These are phyloP conservation scores for Wilcoxina mikolae DNA, from an alignment of 495 filamentous ascomycete species.

Conservation along the genomic window DNA sequence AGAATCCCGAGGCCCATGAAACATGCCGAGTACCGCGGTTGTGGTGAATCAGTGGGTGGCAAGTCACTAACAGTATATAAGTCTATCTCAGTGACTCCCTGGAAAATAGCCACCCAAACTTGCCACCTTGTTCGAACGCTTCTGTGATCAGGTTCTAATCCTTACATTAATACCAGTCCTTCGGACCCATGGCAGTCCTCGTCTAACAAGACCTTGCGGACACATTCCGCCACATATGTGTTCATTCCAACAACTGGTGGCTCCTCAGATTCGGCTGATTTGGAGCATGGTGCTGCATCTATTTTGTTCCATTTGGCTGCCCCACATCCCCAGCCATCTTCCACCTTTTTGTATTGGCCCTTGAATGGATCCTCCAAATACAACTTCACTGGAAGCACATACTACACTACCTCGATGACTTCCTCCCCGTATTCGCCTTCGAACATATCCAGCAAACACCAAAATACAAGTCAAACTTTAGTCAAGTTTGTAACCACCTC, in stretches of 20 bases:
- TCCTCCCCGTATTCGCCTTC: slow-evolving; percentile 3
- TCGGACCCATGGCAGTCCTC: too few relatives aligned
- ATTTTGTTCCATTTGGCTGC: slow-evolving; percentile 14
- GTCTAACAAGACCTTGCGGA: slow-evolving; percentile 12
- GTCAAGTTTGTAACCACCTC: not conserved
- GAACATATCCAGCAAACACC: not conserved
- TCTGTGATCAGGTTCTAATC: too few relatives aligned
- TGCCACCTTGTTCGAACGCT: too few relatives aligned
- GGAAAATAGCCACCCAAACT: too few relatives aligned
- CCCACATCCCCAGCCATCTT: slow-evolving; percentile 6
- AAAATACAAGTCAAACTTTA: not conserved
- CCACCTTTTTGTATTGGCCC: slow-evolving; percentile 7
- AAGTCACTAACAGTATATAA: too few relatives aligned
- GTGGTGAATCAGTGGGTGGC: too few relatives aligned
- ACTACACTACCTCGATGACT: slow-evolving; percentile 15
- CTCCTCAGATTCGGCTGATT: slow-evolving; percentile 9
- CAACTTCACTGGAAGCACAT: not conserved
- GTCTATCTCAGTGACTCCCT: too few relatives aligned
- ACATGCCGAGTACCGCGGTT: too few relatives aligned
- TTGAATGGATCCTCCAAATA: slow-evolving; percentile 11
- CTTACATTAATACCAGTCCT: too few relatives aligned
- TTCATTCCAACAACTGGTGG: slow-evolving; percentile 1
- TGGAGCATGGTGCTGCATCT: too few relatives aligned
- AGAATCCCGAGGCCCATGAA: too few relatives aligned
- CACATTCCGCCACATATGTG: slow-evolving; percentile 9